phyloP scores from a whole-genome alignment of 208 protist species.

The Leishmania major region DNA sequence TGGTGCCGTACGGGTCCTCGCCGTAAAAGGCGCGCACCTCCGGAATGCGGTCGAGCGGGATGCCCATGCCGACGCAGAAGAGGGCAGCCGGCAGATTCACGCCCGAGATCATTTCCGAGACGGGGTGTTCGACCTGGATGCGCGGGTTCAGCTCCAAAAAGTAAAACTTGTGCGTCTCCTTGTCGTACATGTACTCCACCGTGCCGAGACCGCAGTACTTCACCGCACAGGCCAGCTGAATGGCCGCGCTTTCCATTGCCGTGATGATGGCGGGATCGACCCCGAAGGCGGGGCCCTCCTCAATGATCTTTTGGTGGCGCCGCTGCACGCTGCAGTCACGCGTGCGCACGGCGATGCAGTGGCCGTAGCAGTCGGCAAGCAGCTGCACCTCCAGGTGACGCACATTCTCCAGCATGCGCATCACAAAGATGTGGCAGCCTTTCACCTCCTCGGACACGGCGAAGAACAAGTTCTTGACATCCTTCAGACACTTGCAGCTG shows the following conservation, averaged over 20 bases:
- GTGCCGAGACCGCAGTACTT: conserved; percentile 95
- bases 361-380: conserved; percentile 94
- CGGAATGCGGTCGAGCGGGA: conserved; percentile 94
- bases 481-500: conserved; percentile 76
- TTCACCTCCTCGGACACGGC: conserved; percentile 95
- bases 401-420: conserved; percentile 93
- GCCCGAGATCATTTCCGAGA: conserved; percentile 96
- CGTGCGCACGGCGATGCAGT: conserved; percentile 94
- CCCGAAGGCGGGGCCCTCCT: conserved; percentile 95
- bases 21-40: conserved; percentile 96
- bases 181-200: conserved; percentile 98
- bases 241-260: conserved; percentile 94
- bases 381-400: conserved; percentile 98
- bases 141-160: conserved; percentile 99
- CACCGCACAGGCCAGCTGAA: conserved; percentile 93
- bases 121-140: conserved; percentile 98
- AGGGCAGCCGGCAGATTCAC: conserved; percentile 96
- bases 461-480: conserved; percentile 88
- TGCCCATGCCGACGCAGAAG: conserved; percentile 97
- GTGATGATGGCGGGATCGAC: conserved; percentile 77
- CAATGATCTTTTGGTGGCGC: conserved; percentile 98
- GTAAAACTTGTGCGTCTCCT: conserved; percentile 87
- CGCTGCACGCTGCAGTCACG: conserved; percentile 99
- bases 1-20: conserved; percentile 61
- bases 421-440: conserved; percentile 98